Evolutionary conservation across 75 land plant species (phyloP), one percentile per base, ranked within the genome.

Genomic region (Selaginella tamariscina): DNA sequence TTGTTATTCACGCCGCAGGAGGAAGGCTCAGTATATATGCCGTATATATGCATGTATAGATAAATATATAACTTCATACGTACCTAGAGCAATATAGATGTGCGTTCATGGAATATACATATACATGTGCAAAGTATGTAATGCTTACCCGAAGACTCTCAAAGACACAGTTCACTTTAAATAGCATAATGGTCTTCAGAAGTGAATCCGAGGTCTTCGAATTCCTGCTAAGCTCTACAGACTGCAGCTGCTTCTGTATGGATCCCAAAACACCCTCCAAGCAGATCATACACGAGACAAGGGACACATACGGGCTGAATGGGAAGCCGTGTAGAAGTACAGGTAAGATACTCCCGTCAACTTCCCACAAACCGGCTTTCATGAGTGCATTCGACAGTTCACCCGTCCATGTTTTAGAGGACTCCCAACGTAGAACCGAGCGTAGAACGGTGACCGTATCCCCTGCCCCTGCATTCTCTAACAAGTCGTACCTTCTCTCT

Each of bases 241-340:
- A 24, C 32, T 78, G 78, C 1, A 87, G 57, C 31, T 79, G 59
- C 13, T 71, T 67, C 73, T 75, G 78, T 15, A 89, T 26, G 22
- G 75, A 57, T 24, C 49, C 73, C 68, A 94, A 30, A 21, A 83
- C 73, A 15, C 81, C 72, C 60, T 78, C 74, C 31, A 87, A 65
- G 21, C 56, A 75, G 29, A 87, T 74, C 70, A 81, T 54, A 65
- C 79, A 80, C 32, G 98, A 85, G 24, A 85, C 69, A 32, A 90
- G 78, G 27, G 65, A 30, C 56, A 78, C 98, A 33, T 71, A 67
- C 64, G 57, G 65, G 63, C 81, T 55, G 33, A 76, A 75, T 2
- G 98, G 98, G 56, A 88, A 85, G 11, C 98, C 98, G 81, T 94
- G 91, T 32, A 89, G 65, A 30, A 82, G 69, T 18, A 75, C 78